Evolutionary conservation across 257 asterid species (phyloP).

Genomic region (Plantago major): DNA sequence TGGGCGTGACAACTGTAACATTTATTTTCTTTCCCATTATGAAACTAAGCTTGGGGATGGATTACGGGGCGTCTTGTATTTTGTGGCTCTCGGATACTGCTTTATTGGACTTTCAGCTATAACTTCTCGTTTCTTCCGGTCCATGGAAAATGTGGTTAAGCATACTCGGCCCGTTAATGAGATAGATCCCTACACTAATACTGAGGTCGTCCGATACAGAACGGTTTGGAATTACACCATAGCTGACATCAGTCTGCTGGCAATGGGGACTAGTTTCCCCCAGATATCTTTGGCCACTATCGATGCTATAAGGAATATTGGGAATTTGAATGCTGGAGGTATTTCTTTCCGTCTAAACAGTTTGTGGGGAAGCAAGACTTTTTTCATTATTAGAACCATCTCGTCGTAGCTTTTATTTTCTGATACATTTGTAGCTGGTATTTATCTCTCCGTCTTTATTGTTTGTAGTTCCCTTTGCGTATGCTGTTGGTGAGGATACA

Average conservation of each 20-base stretch:
- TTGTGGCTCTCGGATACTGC: slow-evolving; percentile 67
- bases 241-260: slow-evolving; percentile 85
- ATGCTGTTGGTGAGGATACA: neutral
- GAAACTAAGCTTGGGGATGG: slow-evolving; percentile 58
- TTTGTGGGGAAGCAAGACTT: neutral
- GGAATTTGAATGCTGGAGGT: slow-evolving; percentile 86
- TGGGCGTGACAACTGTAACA: slow-evolving; percentile 40
- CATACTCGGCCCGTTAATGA: slow-evolving; percentile 61
- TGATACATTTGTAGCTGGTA: no score
- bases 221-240: slow-evolving; percentile 90
- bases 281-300: slow-evolving; percentile 94
- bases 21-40: slow-evolving; percentile 39
- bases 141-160: slow-evolving; percentile 87
- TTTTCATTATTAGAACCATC: neutral
- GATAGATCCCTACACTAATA: slow-evolving; percentile 57
- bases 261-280: slow-evolving; percentile 97
- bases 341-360: slow-evolving; percentile 15
- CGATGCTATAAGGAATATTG: slow-evolving; percentile 82
- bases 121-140: slow-evolving; percentile 83
- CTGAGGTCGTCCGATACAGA: slow-evolving; percentile 35
- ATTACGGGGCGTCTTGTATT: slow-evolving; percentile 54
- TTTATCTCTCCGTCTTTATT: no score
- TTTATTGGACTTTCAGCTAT: slow-evolving; percentile 87
- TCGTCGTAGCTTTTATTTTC: no score
- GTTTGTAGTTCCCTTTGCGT: no score